Base-by-base conservation (phyloP, 257 asterid species). In the Solanum tacnaense region DNA sequence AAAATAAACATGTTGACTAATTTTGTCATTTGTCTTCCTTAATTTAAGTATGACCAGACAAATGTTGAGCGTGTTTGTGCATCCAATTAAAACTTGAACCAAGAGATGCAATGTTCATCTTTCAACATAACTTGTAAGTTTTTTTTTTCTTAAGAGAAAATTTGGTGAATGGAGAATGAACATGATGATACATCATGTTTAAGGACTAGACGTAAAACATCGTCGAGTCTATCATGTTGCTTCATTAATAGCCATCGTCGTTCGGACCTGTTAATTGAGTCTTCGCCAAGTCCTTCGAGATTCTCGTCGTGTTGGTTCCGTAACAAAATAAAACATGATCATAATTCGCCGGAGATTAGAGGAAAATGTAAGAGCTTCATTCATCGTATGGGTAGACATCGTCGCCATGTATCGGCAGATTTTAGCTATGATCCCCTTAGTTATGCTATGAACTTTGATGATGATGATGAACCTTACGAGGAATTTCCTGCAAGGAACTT, bases 371-470 rank as follows among this genome's bases (percentile, higher is more conserved):
- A 71, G 79, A 60, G 34, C 62, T 81, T 89, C 39, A 88, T 87
- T 3, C 39, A 88, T 12, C 56, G 87, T 9, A 85, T 62, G 73
- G 84, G 89, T 46, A 86, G 88, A 35, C 90, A 90, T 35, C 91
- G 89, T 41, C 93, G 91, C 34, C 82, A 89, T 46, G 76, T 88
- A 4, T 89, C 90, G 0, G 91, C 92, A 3, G 93, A 91, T 79
- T 89, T 91, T 82, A 91, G 91, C 89, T 91, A 91, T 41, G 92
- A 91, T 56, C 91, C 93, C 29, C 89, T 79, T 18, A 89, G 93
- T 82, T 91, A 91, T 70, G 72, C 93, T 49, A 91, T 89, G 65
- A 91, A 91, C 44, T 91, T 91, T 75, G 90, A 89, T 10, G 93
- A 89, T 10, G 41, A 71, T 5, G 86, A 88, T 4, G 86, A 84